Conservation (phyloP, 2,329 filamentous ascomycete genomes). For the Sclerotinia trifoliorum region DNA sequence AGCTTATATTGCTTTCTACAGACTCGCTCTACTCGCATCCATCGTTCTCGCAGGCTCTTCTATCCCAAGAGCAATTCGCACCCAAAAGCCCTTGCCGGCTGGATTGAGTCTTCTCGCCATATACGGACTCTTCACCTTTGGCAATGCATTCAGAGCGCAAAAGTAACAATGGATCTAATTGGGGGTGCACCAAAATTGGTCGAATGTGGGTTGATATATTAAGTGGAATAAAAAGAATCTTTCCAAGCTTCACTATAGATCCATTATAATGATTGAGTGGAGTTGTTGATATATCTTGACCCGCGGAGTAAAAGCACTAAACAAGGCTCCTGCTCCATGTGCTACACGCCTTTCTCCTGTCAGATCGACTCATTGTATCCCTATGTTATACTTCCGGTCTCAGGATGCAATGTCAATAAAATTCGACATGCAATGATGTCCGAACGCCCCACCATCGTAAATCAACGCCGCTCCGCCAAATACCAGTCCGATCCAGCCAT, state of each 20-base stretch:
- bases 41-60: slow-evolving; percentile 79
- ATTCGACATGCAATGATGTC: neutral
- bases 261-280: slow-evolving; percentile 3
- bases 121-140: slow-evolving; percentile 78
- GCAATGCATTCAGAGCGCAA: slow-evolving; percentile 55
- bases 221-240: neutral
- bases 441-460: slow-evolving; percentile 10
- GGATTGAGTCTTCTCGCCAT: slow-evolving; percentile 75
- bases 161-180: slow-evolving; percentile 39
- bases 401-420: neutral
- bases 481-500: neutral
- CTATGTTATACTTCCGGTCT: neutral
- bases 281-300: neutral
- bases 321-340: neutral
- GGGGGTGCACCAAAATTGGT: slow-evolving; percentile 36
- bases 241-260: neutral
- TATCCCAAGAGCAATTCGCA: slow-evolving; percentile 81
- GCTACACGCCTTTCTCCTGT: neutral
- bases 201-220: neutral
- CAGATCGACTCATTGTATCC: neutral
- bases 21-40: slow-evolving; percentile 80
- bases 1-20: slow-evolving; percentile 9
- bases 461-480: slow-evolving; percentile 11
- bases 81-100: slow-evolving; percentile 79
- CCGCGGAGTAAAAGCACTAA: neutral